Evolutionary conservation across 2,329 filamentous ascomycete species (phyloP).

Genomic region (Botrytis sinoallii): DNA sequence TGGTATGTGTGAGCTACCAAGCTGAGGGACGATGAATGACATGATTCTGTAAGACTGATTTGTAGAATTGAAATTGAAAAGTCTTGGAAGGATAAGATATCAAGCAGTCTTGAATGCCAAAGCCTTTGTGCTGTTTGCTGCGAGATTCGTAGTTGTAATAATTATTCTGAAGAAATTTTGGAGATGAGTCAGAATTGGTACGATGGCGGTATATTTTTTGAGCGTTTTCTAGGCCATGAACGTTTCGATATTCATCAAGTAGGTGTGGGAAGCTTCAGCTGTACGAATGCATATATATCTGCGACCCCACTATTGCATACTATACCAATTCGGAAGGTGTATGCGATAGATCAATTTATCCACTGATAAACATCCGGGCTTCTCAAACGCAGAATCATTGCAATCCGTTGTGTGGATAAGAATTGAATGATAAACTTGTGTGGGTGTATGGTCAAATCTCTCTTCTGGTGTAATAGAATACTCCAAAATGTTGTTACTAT

Average conservation of each 20-base stretch:
- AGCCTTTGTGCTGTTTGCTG: background rate
- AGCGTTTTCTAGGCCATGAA: background rate
- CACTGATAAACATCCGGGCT: background rate
- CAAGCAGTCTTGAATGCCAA: background rate
- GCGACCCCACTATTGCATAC: background rate
- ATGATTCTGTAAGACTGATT: background rate
- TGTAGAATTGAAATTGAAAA: background rate
- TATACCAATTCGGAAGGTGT: slow-evolving; percentile 2
- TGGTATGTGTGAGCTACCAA: slow-evolving; percentile 7
- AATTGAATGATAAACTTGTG: background rate
- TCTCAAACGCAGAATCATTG: background rate
- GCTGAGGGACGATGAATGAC: slow-evolving; percentile 1
- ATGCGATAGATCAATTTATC: background rate
- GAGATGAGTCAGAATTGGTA: background rate
- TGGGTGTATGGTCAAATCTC: background rate
- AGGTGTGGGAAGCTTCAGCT: background rate
- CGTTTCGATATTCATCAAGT: background rate
- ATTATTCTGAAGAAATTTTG: background rate
- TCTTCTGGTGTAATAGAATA: background rate
- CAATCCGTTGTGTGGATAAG: background rate
- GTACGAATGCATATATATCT: background rate
- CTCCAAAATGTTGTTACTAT: background rate
- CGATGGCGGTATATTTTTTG: background rate
- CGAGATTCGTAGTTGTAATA: background rate
- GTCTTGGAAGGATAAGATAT: background rate